These are phyloP conservation scores for Jaapia argillacea DNA, from an alignment of 768 basidiomycete genomes.

Conservation along the genomic window DNA sequence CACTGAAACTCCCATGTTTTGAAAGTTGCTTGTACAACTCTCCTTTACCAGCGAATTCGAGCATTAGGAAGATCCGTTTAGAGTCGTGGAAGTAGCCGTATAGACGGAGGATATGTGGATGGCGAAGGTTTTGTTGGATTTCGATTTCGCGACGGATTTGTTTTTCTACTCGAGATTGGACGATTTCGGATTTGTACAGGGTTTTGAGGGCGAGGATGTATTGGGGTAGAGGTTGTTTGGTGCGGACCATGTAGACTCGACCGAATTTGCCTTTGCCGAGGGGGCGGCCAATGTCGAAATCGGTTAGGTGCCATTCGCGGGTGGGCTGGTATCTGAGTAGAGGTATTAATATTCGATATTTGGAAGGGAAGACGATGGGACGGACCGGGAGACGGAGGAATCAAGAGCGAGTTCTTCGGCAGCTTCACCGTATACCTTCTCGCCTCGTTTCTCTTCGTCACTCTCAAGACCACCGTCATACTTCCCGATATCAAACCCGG, in stretches of 20 bases:
- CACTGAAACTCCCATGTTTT: conserved; percentile 78
- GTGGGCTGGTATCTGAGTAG: conserved; percentile 53
- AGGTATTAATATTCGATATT: conserved; percentile 1
- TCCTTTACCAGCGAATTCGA: conserved; percentile 95
- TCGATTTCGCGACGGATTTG: conserved; percentile 97
- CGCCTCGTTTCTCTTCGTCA: conserved; percentile 76
- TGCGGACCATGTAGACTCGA: conserved; percentile 96
- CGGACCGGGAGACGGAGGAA: conserved; percentile 63
- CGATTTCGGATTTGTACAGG: conserved; percentile 93
- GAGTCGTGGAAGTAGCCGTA: conserved; percentile 99
- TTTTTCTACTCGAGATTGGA: conserved; percentile 87
- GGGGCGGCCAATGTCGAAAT: conserved; percentile 92
- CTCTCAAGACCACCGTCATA: conserved; percentile 97
- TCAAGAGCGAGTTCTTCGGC: conserved; percentile 79
- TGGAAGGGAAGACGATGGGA: conserved; percentile 4
- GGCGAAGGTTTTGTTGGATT: conserved; percentile 92
- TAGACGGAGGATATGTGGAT: conserved; percentile 88
- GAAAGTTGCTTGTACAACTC: conserved; percentile 95
- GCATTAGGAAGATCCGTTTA: conserved; percentile 95
- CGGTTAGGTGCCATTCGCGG: conserved; percentile 73
- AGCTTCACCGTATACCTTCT: conserved; percentile 64
- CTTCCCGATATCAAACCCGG: conserved; percentile 63
- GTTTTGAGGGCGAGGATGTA: conserved; percentile 97
- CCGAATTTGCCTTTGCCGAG: conserved; percentile 99
- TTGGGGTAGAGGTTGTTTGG: conserved; percentile 74